Base-by-base conservation (phyloP, 164 flowering plant species). In the Vitis rupestris region DNA sequence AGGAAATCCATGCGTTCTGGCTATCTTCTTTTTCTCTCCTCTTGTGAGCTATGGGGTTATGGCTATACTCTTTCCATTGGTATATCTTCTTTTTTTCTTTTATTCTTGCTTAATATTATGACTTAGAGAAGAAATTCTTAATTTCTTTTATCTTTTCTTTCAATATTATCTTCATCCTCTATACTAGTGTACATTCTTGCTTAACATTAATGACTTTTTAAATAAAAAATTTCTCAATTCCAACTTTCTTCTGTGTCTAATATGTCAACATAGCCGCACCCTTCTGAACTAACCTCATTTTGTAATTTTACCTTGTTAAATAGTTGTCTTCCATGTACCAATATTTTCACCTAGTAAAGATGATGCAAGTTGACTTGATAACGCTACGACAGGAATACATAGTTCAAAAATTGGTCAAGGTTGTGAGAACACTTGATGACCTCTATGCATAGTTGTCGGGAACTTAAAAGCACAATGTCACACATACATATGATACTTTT, bases 1-100 rank as follows among this genome's bases (percentile, higher is more conserved):
- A 95, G 99, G 99, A 61, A 84, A 86, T 70, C 98, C 99, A 5
- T 95, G 99, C 81, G 94, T 90, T 50, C 72, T 93, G 74, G 90
- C 97, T 61, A 86, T 86, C 58, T 91, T 90, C 83, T 82, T 90
- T 67, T 86, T 82, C 78, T 77, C 97, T 52, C 93, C 94, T 68
- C 91, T 95, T 15, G 93, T 90, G 79, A 82, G 97, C 85, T 89
- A 83, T 70, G 98, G 97, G 47, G 89, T 95, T 61, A 87, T 93
- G 98, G 98, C 99, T 59, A 74, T 85, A 61, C 92, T 95, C 50
- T 95, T 79, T 77, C 98, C 99, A 23, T 80, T 91, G 92, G 98
- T 95, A 88, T 66, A 52, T 61, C 64, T 37, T 67, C 10, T 47
- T 54, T 59, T 8, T 29, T 50, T 9, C 13, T 63, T 30, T 55